Evolutionary conservation across 805 yeast genomes (phyloP).

Genomic region (Lipomyces sp.): DNA sequence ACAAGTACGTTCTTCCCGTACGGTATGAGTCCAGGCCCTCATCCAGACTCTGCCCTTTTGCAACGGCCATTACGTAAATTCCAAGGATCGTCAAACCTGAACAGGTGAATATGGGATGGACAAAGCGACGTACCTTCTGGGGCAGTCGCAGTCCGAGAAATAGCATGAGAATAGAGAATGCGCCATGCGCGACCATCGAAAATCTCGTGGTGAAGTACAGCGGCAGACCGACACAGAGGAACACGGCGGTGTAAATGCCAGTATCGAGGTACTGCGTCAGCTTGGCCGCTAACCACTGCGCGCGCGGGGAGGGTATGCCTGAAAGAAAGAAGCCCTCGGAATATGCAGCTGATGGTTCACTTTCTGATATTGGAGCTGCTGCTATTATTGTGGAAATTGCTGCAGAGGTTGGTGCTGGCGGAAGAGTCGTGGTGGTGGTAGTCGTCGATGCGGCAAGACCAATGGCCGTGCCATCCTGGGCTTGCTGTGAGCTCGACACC

Average conservation of each 20-base stretch:
- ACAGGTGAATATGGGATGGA: slow-evolving; percentile 71
- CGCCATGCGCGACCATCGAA: slow-evolving; percentile 60
- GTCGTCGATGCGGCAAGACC: no score
- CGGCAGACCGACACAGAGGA: slow-evolving; percentile 57
- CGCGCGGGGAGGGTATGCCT: slow-evolving; percentile 22
- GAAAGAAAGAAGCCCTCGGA: slow-evolving; percentile 3
- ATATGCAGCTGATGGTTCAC: neutral
- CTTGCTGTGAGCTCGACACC: no score
- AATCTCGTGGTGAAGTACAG: slow-evolving; percentile 57
- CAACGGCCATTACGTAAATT: slow-evolving; percentile 58
- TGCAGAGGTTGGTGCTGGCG: neutral
- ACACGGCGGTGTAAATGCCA: slow-evolving; percentile 26
- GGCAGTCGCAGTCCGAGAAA: slow-evolving; percentile 48
- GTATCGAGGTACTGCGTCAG: slow-evolving; percentile 27
- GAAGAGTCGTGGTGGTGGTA: neutral
- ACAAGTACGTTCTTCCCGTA: slow-evolving; percentile 65
- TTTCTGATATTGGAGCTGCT: neutral
- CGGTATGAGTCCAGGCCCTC: slow-evolving; percentile 55
- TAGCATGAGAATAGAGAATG: slow-evolving; percentile 57
- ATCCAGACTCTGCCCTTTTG: slow-evolving; percentile 44
- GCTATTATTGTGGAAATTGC: neutral
- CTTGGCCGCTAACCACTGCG: slow-evolving; percentile 24
- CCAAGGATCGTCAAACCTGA: slow-evolving; percentile 62
- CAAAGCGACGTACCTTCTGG: slow-evolving; percentile 47
- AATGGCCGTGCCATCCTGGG: no score